Percentiles rank a stretch among this genome's conserved stretches.
Conservation (phyloP, 371 early-diverging fungal genomes). For the Mucor saturninus region DNA sequence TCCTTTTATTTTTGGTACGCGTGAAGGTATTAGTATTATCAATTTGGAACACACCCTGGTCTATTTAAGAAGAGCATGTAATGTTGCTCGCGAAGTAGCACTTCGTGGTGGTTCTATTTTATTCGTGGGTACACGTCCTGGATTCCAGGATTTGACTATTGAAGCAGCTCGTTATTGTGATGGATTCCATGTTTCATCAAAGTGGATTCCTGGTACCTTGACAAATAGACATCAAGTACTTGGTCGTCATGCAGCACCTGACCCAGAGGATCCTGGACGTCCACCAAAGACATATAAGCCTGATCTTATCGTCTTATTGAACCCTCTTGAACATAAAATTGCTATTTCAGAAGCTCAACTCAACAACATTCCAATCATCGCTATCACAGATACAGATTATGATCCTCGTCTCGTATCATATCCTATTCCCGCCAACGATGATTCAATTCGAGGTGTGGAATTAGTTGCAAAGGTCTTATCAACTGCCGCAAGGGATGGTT, state of each 20-base stretch:
- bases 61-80: conserved; percentile 84
- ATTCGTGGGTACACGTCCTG: conserved; percentile 87
- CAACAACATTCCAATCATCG: conserved; percentile 88
- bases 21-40: conserved; percentile 93
- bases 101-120: conserved; percentile 83
- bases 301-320: conserved; percentile 87
- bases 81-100: conserved; percentile 77
- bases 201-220: conserved; percentile 92
- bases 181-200: conserved; percentile 79
- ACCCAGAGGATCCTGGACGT: conserved; percentile 59
- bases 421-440: conserved; percentile 98
- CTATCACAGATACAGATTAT: conserved; percentile 91
- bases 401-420: conserved; percentile 90
- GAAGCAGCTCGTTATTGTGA: conserved; percentile 82
- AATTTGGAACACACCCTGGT: conserved; percentile 93
- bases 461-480: conserved; percentile 86
- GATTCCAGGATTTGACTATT: conserved; percentile 68
- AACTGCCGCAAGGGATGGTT: conserved; percentile 77
- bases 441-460: conserved; percentile 80
- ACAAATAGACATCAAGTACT: conserved; percentile 86
- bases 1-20: conserved; percentile 89
- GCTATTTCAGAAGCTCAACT: conserved; percentile 85
- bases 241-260: conserved; percentile 63
- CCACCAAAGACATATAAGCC: conserved; percentile 75
- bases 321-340: conserved; percentile 80